A percentile compares a stretch with the other conserved stretches of the same genome.
Conservation (phyloP, 2,329 filamentous ascomycete species). For the Mycosphaerella sp. region DNA sequence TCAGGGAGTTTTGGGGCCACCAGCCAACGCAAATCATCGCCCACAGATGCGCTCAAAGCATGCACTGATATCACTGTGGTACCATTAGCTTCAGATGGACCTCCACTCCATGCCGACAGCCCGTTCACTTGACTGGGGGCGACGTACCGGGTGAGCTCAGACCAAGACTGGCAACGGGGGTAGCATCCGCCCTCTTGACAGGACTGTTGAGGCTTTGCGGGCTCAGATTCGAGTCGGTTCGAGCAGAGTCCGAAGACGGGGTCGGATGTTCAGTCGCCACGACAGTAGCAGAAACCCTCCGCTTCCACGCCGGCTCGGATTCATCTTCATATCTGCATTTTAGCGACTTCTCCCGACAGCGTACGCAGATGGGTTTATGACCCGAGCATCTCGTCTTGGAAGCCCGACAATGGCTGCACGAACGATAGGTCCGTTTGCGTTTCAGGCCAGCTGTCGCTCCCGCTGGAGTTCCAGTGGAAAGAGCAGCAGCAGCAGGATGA, state of each 20-base stretch:
- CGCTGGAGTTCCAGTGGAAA: too few species aligned
- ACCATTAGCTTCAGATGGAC: not conserved
- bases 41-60: constrained; percentile 4
- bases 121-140: not conserved
- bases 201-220: constrained; percentile 15
- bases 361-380: constrained; percentile 19
- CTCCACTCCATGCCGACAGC: too few species aligned
- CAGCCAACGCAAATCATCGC: constrained; percentile 19
- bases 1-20: constrained; percentile 16
- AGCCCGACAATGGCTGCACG: constrained; percentile 19
- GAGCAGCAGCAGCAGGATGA: too few species aligned
- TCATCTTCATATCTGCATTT: constrained; percentile 22
- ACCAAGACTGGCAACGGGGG: constrained; percentile 14
- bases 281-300: constrained; percentile 15
- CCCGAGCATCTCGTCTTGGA: constrained; percentile 24
- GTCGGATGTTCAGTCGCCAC: constrained; percentile 9
- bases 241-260: constrained; percentile 8
- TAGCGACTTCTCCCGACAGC: constrained; percentile 21
- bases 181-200: constrained; percentile 11
- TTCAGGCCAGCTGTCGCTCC: constrained; percentile 12
- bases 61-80: not conserved
- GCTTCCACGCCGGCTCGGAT: constrained; percentile 24
- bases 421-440: constrained; percentile 22
- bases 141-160: constrained; percentile 12
- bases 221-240: constrained; percentile 5